phyloP scores from a whole-genome alignment of 768 basidiomycete species.

The Albatrellus ellisii region DNA sequence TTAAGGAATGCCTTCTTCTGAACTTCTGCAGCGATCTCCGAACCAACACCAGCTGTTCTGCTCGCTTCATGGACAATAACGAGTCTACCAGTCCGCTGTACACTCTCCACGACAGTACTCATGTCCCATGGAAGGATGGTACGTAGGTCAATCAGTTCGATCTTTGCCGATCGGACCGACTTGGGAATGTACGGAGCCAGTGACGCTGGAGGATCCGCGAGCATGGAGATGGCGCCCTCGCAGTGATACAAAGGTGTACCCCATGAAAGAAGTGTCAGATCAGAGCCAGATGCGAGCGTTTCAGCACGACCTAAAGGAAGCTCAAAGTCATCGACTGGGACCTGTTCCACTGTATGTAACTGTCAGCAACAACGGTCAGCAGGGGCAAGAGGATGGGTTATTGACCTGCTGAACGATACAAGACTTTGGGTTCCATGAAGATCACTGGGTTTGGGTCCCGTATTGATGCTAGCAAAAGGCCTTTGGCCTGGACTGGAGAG shows the following conservation, averaged over 20 bases:
- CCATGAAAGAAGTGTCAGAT: slow-evolving; percentile 86
- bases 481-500: slow-evolving; percentile 93
- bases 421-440: slow-evolving; percentile 90
- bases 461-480: slow-evolving; percentile 73
- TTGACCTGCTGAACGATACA: slow-evolving; percentile 79
- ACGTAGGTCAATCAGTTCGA: slow-evolving; percentile 86
- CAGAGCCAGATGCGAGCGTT: slow-evolving; percentile 55
- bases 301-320: slow-evolving; percentile 82
- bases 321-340: slow-evolving; percentile 76
- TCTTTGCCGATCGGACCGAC: slow-evolving; percentile 49
- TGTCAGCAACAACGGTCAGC: background rate
- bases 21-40: slow-evolving; percentile 84
- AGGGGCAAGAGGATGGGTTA: background rate
- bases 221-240: slow-evolving; percentile 67
- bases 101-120: slow-evolving; percentile 68
- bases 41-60: slow-evolving; percentile 76
- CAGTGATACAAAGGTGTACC: slow-evolving; percentile 91
- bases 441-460: slow-evolving; percentile 90
- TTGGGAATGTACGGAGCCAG: slow-evolving; percentile 54
- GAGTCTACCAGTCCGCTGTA: slow-evolving; percentile 71
- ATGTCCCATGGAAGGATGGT: slow-evolving; percentile 87
- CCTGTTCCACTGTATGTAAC: slow-evolving; percentile 64
- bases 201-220: slow-evolving; percentile 49
- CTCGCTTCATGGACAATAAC: slow-evolving; percentile 92
- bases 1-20: slow-evolving; percentile 83